Evolutionary conservation across 2,329 filamentous ascomycete species (phyloP).

Genomic region (Aspergillus fumigatus): DNA sequence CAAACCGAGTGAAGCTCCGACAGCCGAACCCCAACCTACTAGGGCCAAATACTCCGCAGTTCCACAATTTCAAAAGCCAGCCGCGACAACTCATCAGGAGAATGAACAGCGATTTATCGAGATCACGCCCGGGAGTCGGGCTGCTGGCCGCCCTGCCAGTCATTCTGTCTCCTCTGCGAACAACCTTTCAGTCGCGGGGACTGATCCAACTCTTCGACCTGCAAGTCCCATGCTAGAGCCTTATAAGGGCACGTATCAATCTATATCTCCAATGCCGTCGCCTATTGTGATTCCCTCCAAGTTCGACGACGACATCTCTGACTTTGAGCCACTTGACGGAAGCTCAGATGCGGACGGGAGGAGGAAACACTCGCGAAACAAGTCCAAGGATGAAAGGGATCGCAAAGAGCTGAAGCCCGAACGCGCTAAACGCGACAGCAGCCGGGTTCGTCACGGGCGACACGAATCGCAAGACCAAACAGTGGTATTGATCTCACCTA

Average conservation of each 20-base stretch:
- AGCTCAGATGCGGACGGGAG: constrained; percentile 24
- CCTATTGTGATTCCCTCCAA: constrained; percentile 60
- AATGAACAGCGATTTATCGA: constrained; percentile 30
- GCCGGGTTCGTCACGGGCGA: constrained; percentile 21
- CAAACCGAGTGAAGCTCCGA: constrained; percentile 9
- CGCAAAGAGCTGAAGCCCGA: constrained; percentile 26
- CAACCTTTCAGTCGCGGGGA: constrained; percentile 34
- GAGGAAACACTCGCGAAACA: constrained; percentile 24
- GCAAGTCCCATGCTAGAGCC: constrained; percentile 84
- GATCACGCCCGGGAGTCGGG: constrained; percentile 28
- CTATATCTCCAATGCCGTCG: constrained; percentile 89
- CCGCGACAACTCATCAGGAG: constrained; percentile 20
- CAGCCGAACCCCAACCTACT: constrained; percentile 6
- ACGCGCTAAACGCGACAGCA: constrained; percentile 19
- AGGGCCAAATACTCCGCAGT: constrained; percentile 11
- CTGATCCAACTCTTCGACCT: constrained; percentile 51
- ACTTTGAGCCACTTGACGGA: constrained; percentile 44
- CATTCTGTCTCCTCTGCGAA: constrained; percentile 37
- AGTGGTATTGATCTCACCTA: constrained; percentile 42
- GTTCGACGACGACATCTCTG: constrained; percentile 50
- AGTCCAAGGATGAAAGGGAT: constrained; percentile 27
- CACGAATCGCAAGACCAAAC: constrained; percentile 35
- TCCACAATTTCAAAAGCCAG: constrained; percentile 16
- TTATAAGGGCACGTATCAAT: constrained; percentile 91
- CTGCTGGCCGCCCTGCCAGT: constrained; percentile 25